Evolutionary conservation across 768 basidiomycete species (phyloP), one percentile per base, ranked within the genome.

Genomic region (Mrakia gelida): DNA sequence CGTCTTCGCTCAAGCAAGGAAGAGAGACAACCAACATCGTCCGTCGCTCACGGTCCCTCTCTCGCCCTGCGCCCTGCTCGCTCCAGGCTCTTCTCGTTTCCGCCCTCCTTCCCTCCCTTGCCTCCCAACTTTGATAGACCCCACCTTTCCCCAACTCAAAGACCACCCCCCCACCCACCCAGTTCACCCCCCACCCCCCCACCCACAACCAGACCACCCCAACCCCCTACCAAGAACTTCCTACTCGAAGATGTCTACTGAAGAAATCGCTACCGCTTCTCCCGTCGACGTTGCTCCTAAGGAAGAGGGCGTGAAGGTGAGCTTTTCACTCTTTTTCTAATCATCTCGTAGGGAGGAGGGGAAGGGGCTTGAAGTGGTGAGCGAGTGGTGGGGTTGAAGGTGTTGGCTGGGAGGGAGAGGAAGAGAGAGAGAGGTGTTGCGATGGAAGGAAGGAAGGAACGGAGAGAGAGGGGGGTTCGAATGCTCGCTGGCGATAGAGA

Each of bases 251-350:
- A 73, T 73, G 72, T 61, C 72, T 16, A 34, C 72, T 32, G 72
- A 73, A 26, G 72, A 61, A 13, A 30, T 32, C 72, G 15, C 56
- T 28, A 32, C 34, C 21, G n/a, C 56, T 30, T n/a, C 72, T 73
- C 28, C 72, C 56, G 72, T 38, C 28, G 72, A 73, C 23, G 72
- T 61, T 23, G 52, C 23, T 3, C 32, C 72, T 61, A 73, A 73
- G 72, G 72, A 73, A 73, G 72, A 73, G 72, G 72, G 72, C 72
- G 72, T 73, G 72, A 73, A 73, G 72, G 72, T 73, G 0, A 32
- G 72, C n/a, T 49, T 56, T 30, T n/a, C n/a, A 9, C 11, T 56
- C 71, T 5, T 54, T 15, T 34, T 15, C 5, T 16, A 15, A 15
- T 30, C 21, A 28, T 13, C 9, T 63, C 45, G 11, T 5, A 68